Evolutionary conservation across 768 basidiomycete species (phyloP).

Genomic region (Trametes sanguinea): DNA sequence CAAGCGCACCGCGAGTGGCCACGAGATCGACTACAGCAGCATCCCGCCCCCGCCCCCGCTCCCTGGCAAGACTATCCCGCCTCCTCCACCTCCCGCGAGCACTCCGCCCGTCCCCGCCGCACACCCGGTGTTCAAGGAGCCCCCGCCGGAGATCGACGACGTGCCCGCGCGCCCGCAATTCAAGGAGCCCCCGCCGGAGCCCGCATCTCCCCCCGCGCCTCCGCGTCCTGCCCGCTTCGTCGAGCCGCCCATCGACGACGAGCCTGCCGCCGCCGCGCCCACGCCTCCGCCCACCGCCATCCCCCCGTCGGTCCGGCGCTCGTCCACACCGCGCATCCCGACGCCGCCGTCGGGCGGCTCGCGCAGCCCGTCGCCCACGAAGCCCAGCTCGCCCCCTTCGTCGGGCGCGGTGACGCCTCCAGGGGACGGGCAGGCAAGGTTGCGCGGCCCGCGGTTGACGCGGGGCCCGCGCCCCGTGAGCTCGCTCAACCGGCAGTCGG

Average conservation of each 20-base stretch:
- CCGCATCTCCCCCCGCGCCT: constrained; percentile 11
- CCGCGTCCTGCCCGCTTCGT: constrained; percentile 30
- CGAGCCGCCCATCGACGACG: constrained; percentile 56
- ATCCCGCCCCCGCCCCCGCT: constrained; percentile 20
- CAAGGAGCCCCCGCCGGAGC: constrained; percentile 38
- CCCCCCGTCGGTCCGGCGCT: constrained; percentile 18
- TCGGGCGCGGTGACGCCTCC: constrained; percentile 35
- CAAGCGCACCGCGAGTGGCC: background rate
- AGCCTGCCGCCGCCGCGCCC: constrained; percentile 35
- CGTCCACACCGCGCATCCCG: constrained; percentile 35
- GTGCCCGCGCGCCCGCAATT: constrained; percentile 45
- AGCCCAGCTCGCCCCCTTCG: constrained; percentile 41
- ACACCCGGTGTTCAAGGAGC: constrained; percentile 61
- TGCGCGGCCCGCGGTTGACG: constrained; percentile 51
- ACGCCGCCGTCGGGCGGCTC: constrained; percentile 38
- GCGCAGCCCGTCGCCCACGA: constrained; percentile 36
- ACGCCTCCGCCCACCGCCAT: constrained; percentile 19
- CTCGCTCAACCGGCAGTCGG: constrained; percentile 54
- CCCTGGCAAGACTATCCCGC: constrained; percentile 14
- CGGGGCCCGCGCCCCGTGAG: constrained; percentile 55
- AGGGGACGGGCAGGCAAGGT: constrained; percentile 39
- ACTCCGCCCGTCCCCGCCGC: constrained; percentile 20
- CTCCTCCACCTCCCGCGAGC: constrained; percentile 12
- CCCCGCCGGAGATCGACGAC: constrained; percentile 59
- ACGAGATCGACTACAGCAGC: constrained; percentile 13